These are phyloP conservation scores for Talaromyces sp. DNA, from an alignment of 2,329 filamentous ascomycete genomes.

Conservation along the genomic window DNA sequence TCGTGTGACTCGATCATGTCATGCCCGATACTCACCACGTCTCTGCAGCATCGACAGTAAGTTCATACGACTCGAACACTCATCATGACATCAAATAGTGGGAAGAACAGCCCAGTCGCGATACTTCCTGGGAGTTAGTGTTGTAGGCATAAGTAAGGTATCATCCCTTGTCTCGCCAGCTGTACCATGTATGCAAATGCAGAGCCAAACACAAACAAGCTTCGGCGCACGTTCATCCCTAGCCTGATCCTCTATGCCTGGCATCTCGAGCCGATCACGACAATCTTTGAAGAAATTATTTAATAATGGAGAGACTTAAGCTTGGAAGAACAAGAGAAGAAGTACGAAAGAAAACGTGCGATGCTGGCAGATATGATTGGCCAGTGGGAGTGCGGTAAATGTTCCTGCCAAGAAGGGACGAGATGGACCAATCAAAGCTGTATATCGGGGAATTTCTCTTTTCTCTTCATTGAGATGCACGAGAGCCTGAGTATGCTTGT, in stretches of 20 bases:
- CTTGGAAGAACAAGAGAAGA: neutral
- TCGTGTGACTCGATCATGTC: too few relatives aligned
- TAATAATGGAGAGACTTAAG: neutral
- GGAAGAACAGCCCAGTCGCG: too few relatives aligned
- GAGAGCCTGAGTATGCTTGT: neutral
- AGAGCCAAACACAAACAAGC: neutral
- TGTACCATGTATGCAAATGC: neutral
- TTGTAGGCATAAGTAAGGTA: neutral
- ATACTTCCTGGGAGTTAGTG: neutral
- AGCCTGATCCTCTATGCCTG: neutral
- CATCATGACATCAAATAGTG: too few relatives aligned
- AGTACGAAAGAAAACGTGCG: neutral
- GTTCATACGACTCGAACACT: too few relatives aligned
- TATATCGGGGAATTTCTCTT: neutral
- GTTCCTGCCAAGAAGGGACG: neutral
- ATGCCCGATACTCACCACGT: too few relatives aligned
- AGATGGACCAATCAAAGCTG: neutral
- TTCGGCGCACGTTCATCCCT: neutral
- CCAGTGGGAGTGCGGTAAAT: neutral
- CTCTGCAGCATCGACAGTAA: too few relatives aligned
- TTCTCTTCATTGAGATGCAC: too few relatives aligned
- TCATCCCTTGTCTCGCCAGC: neutral
- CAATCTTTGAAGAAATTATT: neutral
- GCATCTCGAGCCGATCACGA: neutral
- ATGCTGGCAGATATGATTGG: neutral